Base-by-base conservation (phyloP, 306 rosid genomes). In the Cucurbita argyrosperma region DNA sequence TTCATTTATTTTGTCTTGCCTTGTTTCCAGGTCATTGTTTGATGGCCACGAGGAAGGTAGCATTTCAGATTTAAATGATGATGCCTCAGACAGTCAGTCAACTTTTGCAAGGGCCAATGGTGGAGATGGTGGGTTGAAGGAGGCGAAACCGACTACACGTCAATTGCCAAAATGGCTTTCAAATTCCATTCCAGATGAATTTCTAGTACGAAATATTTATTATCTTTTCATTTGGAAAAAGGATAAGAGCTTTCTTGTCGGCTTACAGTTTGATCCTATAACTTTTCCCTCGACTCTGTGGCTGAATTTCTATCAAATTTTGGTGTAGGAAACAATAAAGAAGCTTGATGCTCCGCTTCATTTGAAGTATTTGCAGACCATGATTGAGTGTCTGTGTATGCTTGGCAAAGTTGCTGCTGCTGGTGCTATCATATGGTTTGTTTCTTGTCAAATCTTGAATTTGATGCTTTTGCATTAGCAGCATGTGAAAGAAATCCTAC, bases 321-420 rank as follows among this genome's bases (percentile, higher is more conserved):
- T 88, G 76, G 80, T 76, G 30, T 55, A 95, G 99, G 99, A 95
- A 85, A 73, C 90, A 78, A 87, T 95, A 52, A 85, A 86, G 86
- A 95, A 95, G 85, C 90, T 96, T 77, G 96, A 88, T 82, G 90
- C 96, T 69, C 91, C 92, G 0, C 92, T 84, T 81, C 88, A 89
- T 84, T 90, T 91, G 76, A 95, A 95, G 85, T 95, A 95, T 86
- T 83, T 95, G 76, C 97, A 89, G 79, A 95, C 99, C 77, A 82
- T 95, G 99, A 95, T 95, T 50, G 99, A 91, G 84, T 95, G 99
- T 80, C 97, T 95, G 71, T 89, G 87, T 84, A 88, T 91, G 89
- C 97, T 95, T 75, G 92, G 97, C 76, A 95, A 95, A 91, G 91
- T 91, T 81, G 97, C 97, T 9, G 97, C 99, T 76, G 99, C 92